These are phyloP conservation scores for Serpula lacrymans DNA, from an alignment of 768 basidiomycete species.

Conservation along the genomic window DNA sequence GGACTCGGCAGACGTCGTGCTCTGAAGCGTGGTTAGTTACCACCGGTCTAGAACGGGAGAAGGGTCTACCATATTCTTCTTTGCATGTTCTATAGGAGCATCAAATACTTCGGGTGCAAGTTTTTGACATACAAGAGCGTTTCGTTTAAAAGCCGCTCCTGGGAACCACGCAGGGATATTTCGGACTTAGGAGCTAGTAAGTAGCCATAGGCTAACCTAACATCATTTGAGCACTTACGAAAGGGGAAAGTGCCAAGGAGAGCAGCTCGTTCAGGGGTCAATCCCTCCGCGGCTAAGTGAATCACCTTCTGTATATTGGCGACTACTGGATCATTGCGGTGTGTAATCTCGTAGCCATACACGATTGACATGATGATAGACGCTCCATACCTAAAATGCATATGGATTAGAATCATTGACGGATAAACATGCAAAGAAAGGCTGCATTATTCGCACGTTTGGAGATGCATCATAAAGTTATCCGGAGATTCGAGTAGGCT, in stretches of 20 bases:
- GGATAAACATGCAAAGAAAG: too few relatives aligned
- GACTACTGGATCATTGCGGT: slow-evolving; percentile 23
- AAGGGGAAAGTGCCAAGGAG: slow-evolving; percentile 36
- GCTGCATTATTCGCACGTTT: slow-evolving; percentile 22
- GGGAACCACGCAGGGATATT: slow-evolving; percentile 39
- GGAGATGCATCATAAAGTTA: slow-evolving; percentile 16
- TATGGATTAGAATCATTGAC: background rate
- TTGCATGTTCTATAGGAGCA: slow-evolving; percentile 29
- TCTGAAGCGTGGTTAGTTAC: slow-evolving; percentile 7
- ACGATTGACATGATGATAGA: slow-evolving; percentile 28
- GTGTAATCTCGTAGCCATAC: slow-evolving; percentile 26
- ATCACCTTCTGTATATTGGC: slow-evolving; percentile 21
- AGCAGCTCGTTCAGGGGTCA: slow-evolving; percentile 28
- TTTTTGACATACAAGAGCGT: slow-evolving; percentile 19
- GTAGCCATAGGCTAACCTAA: background rate
- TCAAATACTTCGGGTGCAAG: slow-evolving; percentile 21
- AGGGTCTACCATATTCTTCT: slow-evolving; percentile 27
- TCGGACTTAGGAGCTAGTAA: slow-evolving; percentile 24
- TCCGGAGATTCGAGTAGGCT: slow-evolving; percentile 20
- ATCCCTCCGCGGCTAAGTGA: slow-evolving; percentile 14
- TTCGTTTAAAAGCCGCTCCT: slow-evolving; percentile 32
- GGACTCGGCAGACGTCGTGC: slow-evolving; percentile 16
- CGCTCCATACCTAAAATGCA: slow-evolving; percentile 16
- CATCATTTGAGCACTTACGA: slow-evolving; percentile 18
- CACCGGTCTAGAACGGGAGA: too few relatives aligned